phyloP scores from a whole-genome alignment of 352 stramenopile genomes.

The Pythium oligandrum region DNA sequence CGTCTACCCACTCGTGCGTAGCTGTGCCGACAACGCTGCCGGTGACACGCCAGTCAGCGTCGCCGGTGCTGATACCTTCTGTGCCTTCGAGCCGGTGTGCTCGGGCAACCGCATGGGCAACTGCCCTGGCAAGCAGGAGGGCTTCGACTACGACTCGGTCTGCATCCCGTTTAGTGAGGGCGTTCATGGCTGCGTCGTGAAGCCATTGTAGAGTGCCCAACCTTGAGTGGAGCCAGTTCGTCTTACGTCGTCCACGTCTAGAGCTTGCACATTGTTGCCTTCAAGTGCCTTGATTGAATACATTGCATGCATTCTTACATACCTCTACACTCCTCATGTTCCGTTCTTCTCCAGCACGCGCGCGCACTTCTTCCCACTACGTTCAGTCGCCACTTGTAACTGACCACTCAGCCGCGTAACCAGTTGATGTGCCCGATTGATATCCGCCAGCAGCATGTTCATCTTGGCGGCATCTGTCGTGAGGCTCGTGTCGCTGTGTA shows the following conservation, averaged over 20 bases:
- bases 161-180: slow-evolving; percentile 4
- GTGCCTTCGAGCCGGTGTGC: slow-evolving; percentile 4
- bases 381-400: slow-evolving; percentile 11
- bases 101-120: not conserved
- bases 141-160: slow-evolving; percentile 4
- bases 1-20: not conserved
- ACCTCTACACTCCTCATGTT: too few species aligned
- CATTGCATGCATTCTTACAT: too few species aligned
- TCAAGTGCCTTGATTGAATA: too few species aligned
- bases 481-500: slow-evolving; percentile 41
- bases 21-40: not conserved
- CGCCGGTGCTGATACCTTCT: slow-evolving; percentile 7
- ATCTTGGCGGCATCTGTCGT: slow-evolving; percentile 24
- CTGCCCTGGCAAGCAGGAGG: slow-evolving; percentile 3
- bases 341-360: too few species aligned
- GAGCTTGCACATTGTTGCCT: too few species aligned
- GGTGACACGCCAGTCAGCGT: slow-evolving; percentile 7
- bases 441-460: slow-evolving; percentile 25
- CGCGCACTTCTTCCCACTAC: too few species aligned
- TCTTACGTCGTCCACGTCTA: too few species aligned
- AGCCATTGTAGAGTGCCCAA: too few species aligned
- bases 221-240: too few species aligned
- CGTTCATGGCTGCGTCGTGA: slow-evolving; percentile 12
- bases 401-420: slow-evolving; percentile 31
- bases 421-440: slow-evolving; percentile 32